Conservation (phyloP, 768 basidiomycete genomes). For the Calvatia gigantea region DNA sequence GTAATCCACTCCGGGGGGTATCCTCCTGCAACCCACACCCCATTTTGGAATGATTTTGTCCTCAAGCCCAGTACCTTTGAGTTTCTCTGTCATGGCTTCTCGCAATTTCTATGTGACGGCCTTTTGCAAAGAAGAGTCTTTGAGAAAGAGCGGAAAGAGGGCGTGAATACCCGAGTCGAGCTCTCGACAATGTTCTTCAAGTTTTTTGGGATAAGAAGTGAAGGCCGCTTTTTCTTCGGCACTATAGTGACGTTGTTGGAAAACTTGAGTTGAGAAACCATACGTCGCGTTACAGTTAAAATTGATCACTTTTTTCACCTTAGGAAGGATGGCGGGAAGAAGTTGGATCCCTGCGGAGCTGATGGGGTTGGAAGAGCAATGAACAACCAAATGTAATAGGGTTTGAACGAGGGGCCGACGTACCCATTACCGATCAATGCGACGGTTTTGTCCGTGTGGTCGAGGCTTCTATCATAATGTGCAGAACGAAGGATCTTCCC, state of each 20-base stretch:
- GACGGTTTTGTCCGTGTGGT: no score
- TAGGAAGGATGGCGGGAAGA: slow-evolving; percentile 25
- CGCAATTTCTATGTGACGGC: slow-evolving; percentile 18
- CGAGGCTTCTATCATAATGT: no score
- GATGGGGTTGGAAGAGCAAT: neutral
- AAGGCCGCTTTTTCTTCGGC: slow-evolving; percentile 37
- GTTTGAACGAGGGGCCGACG: neutral
- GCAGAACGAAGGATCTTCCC: no score
- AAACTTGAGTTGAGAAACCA: slow-evolving; percentile 20
- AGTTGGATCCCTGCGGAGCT: slow-evolving; percentile 28
- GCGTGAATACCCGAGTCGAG: slow-evolving; percentile 34
- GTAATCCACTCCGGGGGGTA: slow-evolving; percentile 28
- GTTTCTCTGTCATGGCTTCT: slow-evolving; percentile 34
- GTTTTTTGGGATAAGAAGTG: slow-evolving; percentile 30
- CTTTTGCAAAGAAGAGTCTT: slow-evolving; percentile 27
- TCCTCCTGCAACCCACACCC: slow-evolving; percentile 27
- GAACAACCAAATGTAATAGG: neutral
- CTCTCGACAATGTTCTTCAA: slow-evolving; percentile 33
- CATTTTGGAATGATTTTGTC: slow-evolving; percentile 29
- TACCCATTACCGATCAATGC: slow-evolving; percentile 32
- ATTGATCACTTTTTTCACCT: slow-evolving; percentile 28
- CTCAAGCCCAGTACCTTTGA: slow-evolving; percentile 37
- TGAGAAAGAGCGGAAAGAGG: slow-evolving; percentile 23
- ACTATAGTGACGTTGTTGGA: slow-evolving; percentile 23
- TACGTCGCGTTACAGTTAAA: slow-evolving; percentile 28